Conservation (phyloP, 148 eudicot species). For the Nepenthes mirabilis region DNA sequence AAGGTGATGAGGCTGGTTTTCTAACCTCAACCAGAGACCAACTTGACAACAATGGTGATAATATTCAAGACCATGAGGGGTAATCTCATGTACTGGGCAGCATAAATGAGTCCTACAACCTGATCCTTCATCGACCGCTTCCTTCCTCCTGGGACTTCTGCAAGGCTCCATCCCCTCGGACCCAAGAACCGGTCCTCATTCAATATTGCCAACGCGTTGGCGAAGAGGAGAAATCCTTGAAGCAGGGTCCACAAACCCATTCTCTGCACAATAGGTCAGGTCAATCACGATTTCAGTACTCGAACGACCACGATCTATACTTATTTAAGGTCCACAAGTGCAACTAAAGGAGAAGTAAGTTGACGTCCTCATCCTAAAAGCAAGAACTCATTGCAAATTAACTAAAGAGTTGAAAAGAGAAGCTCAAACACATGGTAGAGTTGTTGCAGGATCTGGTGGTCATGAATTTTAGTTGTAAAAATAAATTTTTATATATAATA, state of each 20-base stretch:
- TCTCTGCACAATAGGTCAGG: too few relatives aligned
- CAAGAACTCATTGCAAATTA: too few relatives aligned
- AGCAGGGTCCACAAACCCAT: conserved; percentile 84
- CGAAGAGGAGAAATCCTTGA: conserved; percentile 76
- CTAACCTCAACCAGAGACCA: conserved; percentile 54
- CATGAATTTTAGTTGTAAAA: too few relatives aligned
- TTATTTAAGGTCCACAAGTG: too few relatives aligned
- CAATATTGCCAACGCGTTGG: conserved; percentile 79
- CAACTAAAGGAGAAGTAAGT: too few relatives aligned
- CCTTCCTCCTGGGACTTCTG: conserved; percentile 47
- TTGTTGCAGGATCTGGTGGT: too few relatives aligned
- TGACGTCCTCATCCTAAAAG: too few relatives aligned
- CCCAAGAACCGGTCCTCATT: conserved; percentile 82
- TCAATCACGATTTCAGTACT: too few relatives aligned
- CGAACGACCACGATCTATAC: too few relatives aligned
- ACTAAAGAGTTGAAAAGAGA: too few relatives aligned
- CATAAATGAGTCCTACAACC: conserved; percentile 67
- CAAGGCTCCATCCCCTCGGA: conserved; percentile 73
- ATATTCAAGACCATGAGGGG: conserved; percentile 55
- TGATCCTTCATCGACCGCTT: conserved; percentile 55
- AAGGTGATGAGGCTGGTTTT: background rate
- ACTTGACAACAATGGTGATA: conserved; percentile 49
- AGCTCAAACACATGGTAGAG: too few relatives aligned
- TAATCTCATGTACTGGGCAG: conserved; percentile 65
- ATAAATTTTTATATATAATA: too few relatives aligned